phyloP scores from a whole-genome alignment of 1,284 basidiomycete species.

The Baeospora myosura region DNA sequence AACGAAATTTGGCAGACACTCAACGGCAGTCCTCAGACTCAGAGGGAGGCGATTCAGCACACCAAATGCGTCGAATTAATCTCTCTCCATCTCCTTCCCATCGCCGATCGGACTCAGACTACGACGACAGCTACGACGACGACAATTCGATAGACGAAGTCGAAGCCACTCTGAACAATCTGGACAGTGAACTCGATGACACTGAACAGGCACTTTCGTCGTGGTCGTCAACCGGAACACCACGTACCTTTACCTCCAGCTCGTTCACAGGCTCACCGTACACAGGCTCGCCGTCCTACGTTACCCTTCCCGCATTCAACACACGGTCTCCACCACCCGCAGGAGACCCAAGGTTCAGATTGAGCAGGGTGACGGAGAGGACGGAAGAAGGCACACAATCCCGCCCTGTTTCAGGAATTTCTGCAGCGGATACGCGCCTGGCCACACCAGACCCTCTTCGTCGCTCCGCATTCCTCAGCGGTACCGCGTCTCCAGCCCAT shows the following conservation, averaged over 20 bases:
- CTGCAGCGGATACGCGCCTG: constrained; percentile 8
- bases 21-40: constrained; percentile 3
- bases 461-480: constrained; percentile 30
- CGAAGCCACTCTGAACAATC: constrained; percentile 53
- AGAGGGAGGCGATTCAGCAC: constrained; percentile 1
- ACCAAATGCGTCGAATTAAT: background rate
- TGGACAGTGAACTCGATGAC: constrained; percentile 58
- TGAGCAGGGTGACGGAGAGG: constrained; percentile 57
- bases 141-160: constrained; percentile 52
- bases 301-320: constrained; percentile 30
- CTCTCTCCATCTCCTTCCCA: constrained; percentile 13
- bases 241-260: constrained; percentile 21
- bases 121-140: constrained; percentile 34
- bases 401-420: constrained; percentile 35
- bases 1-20: background rate
- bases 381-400: constrained; percentile 42
- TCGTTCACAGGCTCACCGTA: constrained; percentile 28
- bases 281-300: constrained; percentile 38
- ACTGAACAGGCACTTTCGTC: constrained; percentile 54
- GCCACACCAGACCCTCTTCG: too few species aligned
- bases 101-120: constrained; percentile 28
- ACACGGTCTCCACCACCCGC: constrained; percentile 25
- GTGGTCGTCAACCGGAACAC: constrained; percentile 36
- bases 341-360: constrained; percentile 28
- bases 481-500: constrained; percentile 24